Base-by-base conservation (phyloP, 176 grass and related monocot species). In the Triticum monococcum region DNA sequence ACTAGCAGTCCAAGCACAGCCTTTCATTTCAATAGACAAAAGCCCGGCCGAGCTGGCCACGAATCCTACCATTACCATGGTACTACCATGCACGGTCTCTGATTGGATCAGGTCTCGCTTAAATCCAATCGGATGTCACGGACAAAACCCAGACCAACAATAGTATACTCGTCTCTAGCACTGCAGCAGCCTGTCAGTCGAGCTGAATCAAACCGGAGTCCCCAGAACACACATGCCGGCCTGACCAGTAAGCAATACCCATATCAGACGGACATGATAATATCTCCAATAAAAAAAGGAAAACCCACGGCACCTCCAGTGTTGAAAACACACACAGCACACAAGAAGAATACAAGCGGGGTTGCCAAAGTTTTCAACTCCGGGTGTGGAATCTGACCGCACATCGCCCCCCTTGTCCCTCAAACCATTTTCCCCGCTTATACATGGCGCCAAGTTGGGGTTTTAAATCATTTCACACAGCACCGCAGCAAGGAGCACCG, bases 391-490 rank as follows among this genome's bases (percentile, higher is more conserved):
- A 82, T 85, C 72, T 73, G 71, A 93, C 71, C 52, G 73, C 90
- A 86, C 78, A 79, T 67, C 36, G 25, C 69, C 46, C n/a, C 7
- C 28, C 37, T 30, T 48, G 70, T 52, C 79, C 68, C 18, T 37
- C 36, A 64, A 77, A 69, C 68, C 46, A 38, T 76, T 28, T 77
- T 41, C 4, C 50, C 73, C 46, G 46, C 75, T 68, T 80, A 84
- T 91, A 64, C 48, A 77, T 22, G 20, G 48, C n/a, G 38, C 66
- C 86, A 88, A 91, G 45, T 91, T 88, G 81, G 41, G 77, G 56
- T 72, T 85, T 85, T 57, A 57, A 85, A 88, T 66, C 77, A 85
- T 88, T 88, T 85, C 90, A 82, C 80, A 83, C 84, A 83, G 66
- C 24, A 9, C 36, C 84, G 40, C 56, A 80, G 67, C 33, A 69